These are phyloP conservation scores for Trichosporon coremiiforme DNA, from an alignment of 1,284 basidiomycete genomes.

Conservation along the genomic window DNA sequence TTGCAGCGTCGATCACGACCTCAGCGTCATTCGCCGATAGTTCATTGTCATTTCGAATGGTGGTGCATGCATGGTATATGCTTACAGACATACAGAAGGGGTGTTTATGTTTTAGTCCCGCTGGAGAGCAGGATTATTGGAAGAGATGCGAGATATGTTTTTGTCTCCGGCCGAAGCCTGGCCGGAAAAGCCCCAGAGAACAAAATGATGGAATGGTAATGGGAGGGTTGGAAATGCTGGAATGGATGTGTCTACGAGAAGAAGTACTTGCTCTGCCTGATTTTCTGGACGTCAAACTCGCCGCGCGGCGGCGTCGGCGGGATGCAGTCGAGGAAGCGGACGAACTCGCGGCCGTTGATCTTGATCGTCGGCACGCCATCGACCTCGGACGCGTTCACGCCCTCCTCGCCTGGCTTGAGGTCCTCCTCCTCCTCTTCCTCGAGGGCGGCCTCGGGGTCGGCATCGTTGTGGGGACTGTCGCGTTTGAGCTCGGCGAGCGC, in stretches of 20 bases:
- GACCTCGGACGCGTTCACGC: conserved; percentile 21
- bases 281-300: conserved; percentile 80
- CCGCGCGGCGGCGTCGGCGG: conserved; percentile 86
- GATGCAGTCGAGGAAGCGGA: conserved; percentile 73
- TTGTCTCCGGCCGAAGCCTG: background rate
- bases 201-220: background rate
- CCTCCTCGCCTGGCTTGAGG: conserved; percentile 10
- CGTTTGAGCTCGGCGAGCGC: conserved; percentile 38
- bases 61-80: conserved; percentile 19
- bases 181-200: background rate
- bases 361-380: conserved; percentile 28
- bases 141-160: background rate
- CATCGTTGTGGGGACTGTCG: conserved; percentile 27
- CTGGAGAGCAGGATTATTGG: too few species aligned
- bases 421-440: background rate
- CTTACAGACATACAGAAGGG: conserved; percentile 18
- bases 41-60: background rate
- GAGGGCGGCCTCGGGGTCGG: background rate
- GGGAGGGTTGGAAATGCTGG: conserved; percentile 1
- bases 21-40: background rate
- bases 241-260: conserved; percentile 60
- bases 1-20: too few species aligned
- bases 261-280: conserved; percentile 84
- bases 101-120: background rate
- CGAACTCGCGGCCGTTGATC: conserved; percentile 60